phyloP scores from a whole-genome alignment of 176 grass and related monocot genomes.

The Coix lacrymajobi region DNA sequence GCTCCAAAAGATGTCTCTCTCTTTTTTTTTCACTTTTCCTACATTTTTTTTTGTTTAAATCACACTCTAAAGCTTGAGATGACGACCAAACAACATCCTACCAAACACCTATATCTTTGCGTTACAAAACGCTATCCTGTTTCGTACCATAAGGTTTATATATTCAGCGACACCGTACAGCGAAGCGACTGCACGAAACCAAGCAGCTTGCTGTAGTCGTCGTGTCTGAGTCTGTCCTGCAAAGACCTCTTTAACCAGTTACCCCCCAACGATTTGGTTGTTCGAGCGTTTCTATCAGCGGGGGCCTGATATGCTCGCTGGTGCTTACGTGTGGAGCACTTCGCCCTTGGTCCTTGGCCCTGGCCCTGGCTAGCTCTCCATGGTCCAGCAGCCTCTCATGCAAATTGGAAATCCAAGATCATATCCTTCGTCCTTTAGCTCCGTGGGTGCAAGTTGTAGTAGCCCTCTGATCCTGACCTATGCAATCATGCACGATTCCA shows the following conservation, averaged over 20 bases:
- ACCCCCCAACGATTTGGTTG: neutral
- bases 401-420: slow-evolving; percentile 15
- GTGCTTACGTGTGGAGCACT: slow-evolving; percentile 31
- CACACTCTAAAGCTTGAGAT: neutral
- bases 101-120: neutral
- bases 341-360: no score
- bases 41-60: neutral
- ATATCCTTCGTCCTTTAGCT: slow-evolving; percentile 3
- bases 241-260: neutral
- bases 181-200: neutral
- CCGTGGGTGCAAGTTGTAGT: neutral
- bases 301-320: neutral
- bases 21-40: neutral
- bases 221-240: neutral
- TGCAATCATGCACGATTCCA: neutral
- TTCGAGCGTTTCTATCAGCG: slow-evolving; percentile 8
- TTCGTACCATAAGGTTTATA: neutral
- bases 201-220: neutral
- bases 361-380: neutral
- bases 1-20: neutral
- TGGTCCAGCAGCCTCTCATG: neutral
- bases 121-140: neutral
- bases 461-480: neutral
- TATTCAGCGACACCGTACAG: neutral
- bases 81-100: neutral